Evolutionary conservation across 768 basidiomycete genomes (phyloP).

Genomic region (Leccinellum rugosiceps): DNA sequence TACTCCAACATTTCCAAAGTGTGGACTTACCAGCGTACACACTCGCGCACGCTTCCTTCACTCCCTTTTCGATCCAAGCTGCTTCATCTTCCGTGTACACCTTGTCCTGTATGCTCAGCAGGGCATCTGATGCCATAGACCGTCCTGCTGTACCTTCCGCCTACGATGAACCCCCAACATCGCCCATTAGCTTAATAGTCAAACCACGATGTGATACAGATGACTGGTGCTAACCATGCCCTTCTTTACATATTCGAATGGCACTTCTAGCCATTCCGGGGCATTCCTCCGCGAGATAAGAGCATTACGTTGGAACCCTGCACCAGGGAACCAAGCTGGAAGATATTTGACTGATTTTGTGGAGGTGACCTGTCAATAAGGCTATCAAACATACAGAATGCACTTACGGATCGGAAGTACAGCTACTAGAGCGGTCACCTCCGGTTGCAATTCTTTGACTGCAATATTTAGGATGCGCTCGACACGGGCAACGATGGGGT

Average conservation of each 20-base stretch:
- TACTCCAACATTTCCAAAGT: background rate
- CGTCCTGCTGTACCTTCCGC: slow-evolving; percentile 18
- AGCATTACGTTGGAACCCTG: slow-evolving; percentile 17
- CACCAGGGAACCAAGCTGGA: slow-evolving; percentile 24
- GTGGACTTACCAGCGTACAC: slow-evolving; percentile 12
- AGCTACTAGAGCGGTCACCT: slow-evolving; percentile 12
- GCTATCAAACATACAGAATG: background rate
- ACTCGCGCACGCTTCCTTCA: slow-evolving; percentile 24
- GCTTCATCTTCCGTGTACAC: slow-evolving; percentile 6
- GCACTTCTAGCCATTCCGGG: slow-evolving; percentile 14
- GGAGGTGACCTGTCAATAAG: background rate
- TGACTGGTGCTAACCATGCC: slow-evolving; percentile 14
- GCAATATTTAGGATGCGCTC: slow-evolving; percentile 6
- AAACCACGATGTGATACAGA: background rate
- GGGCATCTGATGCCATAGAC: slow-evolving; percentile 26
- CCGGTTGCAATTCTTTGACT: slow-evolving; percentile 15
- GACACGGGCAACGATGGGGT: slow-evolving; percentile 18
- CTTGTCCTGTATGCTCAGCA: slow-evolving; percentile 10
- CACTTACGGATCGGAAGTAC: slow-evolving; percentile 19
- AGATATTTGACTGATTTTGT: slow-evolving; percentile 12
- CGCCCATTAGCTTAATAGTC: background rate
- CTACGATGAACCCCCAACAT: slow-evolving; percentile 4
- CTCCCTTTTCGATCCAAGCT: slow-evolving; percentile 14
- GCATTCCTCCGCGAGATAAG: slow-evolving; percentile 3
- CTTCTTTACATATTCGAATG: slow-evolving; percentile 23